Evolutionary conservation across 2,329 filamentous ascomycete species (phyloP).

Genomic region (Fusarium hainanense): DNA sequence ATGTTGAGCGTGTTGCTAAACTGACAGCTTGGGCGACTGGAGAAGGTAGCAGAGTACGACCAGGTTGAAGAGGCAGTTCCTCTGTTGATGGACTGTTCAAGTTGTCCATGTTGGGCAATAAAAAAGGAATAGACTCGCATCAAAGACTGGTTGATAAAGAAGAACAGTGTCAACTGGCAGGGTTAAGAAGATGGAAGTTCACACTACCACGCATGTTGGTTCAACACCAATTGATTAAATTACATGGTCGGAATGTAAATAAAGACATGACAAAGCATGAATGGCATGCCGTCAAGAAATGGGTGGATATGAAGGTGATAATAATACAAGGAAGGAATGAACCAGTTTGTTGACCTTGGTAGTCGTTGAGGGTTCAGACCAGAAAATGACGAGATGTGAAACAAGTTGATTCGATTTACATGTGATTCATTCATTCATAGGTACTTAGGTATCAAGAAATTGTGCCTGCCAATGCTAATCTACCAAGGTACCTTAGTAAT

Average conservation of each 20-base stretch:
- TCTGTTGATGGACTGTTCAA: slow-evolving; percentile 26
- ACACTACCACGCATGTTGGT: neutral
- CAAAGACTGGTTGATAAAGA: neutral
- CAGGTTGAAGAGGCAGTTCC: slow-evolving; percentile 39
- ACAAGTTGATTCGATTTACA: slow-evolving; percentile 41
- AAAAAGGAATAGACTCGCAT: neutral
- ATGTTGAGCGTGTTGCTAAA: slow-evolving; percentile 69
- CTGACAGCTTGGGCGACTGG: slow-evolving; percentile 69
- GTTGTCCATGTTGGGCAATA: slow-evolving; percentile 35
- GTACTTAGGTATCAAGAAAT: neutral
- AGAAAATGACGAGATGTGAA: slow-evolving; percentile 35
- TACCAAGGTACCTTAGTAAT: neutral
- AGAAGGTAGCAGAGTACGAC: slow-evolving; percentile 65
- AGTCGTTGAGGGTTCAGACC: neutral
- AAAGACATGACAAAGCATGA: slow-evolving; percentile 37
- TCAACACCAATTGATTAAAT: slow-evolving; percentile 30
- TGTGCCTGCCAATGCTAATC: slow-evolving; percentile 21
- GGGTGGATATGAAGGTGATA: slow-evolving; percentile 16
- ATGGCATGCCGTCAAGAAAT: slow-evolving; percentile 34
- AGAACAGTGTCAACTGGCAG: neutral
- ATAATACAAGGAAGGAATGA: slow-evolving; percentile 21
- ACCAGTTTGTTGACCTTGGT: neutral
- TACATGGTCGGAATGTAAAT: slow-evolving; percentile 31
- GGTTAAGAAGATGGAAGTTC: slow-evolving; percentile 14
- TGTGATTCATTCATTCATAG: slow-evolving; percentile 31